phyloP scores from a whole-genome alignment of 164 flowering plant genomes.

The Akebia trifoliata region DNA sequence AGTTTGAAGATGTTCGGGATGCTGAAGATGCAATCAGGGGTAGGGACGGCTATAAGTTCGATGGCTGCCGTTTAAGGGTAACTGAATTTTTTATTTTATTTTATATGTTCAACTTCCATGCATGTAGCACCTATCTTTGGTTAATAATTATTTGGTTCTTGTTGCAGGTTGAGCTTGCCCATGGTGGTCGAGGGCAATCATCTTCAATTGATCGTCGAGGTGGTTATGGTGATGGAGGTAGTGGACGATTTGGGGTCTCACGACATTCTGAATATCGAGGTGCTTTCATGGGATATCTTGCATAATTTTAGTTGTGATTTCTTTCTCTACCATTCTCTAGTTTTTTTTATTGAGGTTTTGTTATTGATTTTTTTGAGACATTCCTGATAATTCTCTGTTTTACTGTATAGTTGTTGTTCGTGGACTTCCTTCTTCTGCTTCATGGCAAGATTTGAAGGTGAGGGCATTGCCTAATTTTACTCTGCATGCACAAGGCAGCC shows the following conservation, averaged over 20 bases:
- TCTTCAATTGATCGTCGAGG: slow-evolving; percentile 74
- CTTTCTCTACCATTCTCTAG: neutral
- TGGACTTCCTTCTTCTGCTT: no score
- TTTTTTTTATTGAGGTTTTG: neutral
- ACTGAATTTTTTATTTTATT: neutral
- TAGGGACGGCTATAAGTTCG: slow-evolving; percentile 92
- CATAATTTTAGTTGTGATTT: no score
- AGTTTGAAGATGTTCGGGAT: slow-evolving; percentile 87
- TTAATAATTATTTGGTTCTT: slow-evolving; percentile 8
- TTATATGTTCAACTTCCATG: no score
- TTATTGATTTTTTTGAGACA: neutral
- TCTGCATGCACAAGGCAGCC: neutral
- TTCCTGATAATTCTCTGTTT: slow-evolving; percentile 7
- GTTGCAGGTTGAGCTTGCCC: slow-evolving; percentile 87
- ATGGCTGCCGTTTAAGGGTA: slow-evolving; percentile 87
- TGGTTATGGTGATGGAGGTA: slow-evolving; percentile 50
- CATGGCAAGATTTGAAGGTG: slow-evolving; percentile 98
- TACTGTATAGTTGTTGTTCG: slow-evolving; percentile 67
- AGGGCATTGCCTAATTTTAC: slow-evolving; percentile 4
- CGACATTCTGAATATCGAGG: slow-evolving; percentile 90
- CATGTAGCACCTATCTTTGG: neutral
- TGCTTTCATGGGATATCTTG: slow-evolving; percentile 18
- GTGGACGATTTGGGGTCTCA: slow-evolving; percentile 47
- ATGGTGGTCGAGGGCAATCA: slow-evolving; percentile 68
- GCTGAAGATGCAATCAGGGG: slow-evolving; percentile 97